Evolutionary conservation across 2,329 filamentous ascomycete genomes (phyloP).

Genomic region (Phoma sp.): DNA sequence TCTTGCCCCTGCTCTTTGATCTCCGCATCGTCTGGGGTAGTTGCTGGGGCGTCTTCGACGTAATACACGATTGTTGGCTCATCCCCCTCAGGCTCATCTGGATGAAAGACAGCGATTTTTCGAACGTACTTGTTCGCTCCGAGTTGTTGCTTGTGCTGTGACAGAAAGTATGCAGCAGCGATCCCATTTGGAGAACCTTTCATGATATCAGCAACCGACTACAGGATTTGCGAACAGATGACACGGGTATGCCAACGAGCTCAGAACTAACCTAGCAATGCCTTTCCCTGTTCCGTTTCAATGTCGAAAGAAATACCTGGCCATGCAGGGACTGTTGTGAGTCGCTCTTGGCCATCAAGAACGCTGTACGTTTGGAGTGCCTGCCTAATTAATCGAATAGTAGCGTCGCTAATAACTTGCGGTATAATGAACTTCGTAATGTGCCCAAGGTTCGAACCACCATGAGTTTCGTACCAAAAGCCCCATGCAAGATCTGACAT

Average conservation of each 20-base stretch:
- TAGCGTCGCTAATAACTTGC: conserved; percentile 7
- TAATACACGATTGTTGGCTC: conserved; percentile 6
- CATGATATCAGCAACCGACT: background rate
- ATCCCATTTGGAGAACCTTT: background rate
- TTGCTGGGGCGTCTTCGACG: background rate
- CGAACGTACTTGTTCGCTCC: conserved; percentile 13
- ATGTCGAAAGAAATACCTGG: conserved; percentile 8
- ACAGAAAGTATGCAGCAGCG: conserved; percentile 8
- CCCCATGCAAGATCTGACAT: conserved; percentile 23
- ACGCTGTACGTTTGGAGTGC: background rate
- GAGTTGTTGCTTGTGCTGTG: conserved; percentile 21
- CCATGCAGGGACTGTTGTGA: background rate
- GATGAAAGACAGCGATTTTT: conserved; percentile 8
- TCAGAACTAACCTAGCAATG: conserved; percentile 5
- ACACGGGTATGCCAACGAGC: no score
- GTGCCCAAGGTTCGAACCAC: background rate
- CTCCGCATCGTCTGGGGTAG: background rate
- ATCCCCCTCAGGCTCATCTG: background rate
- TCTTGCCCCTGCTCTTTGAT: background rate
- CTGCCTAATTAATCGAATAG: background rate
- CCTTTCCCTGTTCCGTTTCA: background rate
- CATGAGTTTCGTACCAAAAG: conserved; percentile 11
- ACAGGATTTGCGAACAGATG: no score
- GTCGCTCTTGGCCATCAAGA: background rate
- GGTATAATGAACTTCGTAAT: conserved; percentile 19